These are phyloP conservation scores for Cyclaneusma minus DNA, from an alignment of 2,329 filamentous ascomycete genomes.

Conservation along the genomic window DNA sequence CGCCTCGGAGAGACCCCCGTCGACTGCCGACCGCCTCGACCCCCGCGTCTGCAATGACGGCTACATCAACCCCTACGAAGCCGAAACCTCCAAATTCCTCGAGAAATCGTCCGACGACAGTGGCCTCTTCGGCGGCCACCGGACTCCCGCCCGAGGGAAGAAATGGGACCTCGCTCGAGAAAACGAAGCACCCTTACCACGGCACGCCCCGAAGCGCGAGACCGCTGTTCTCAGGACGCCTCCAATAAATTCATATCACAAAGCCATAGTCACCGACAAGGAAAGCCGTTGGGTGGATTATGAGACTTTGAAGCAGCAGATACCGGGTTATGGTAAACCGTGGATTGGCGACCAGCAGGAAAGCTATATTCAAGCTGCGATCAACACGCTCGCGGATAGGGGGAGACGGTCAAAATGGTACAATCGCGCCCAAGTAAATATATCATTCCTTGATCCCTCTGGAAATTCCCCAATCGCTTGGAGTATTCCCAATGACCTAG, in stretches of 20 bases:
- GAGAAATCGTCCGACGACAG: slow-evolving; percentile 12
- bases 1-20: too few species aligned
- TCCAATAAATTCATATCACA: too few species aligned
- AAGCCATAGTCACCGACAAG: slow-evolving; percentile 10
- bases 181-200: slow-evolving; percentile 16
- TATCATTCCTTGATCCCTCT: too few species aligned
- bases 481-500: slow-evolving; percentile 14
- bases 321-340: slow-evolving; percentile 18
- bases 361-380: too few species aligned
- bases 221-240: slow-evolving; percentile 16
- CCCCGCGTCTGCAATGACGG: slow-evolving; percentile 15
- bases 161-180: slow-evolving; percentile 21
- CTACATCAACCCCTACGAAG: slow-evolving; percentile 15
- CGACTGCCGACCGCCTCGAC: background rate
- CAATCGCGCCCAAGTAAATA: too few species aligned
- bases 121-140: slow-evolving; percentile 17
- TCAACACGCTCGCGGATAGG: too few species aligned
- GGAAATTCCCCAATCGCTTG: too few species aligned
- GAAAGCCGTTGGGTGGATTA: slow-evolving; percentile 14
- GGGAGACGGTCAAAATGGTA: too few species aligned
- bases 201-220: too few species aligned
- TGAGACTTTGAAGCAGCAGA: slow-evolving; percentile 13
- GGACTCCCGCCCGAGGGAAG: slow-evolving; percentile 17
- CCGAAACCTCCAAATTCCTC: slow-evolving; percentile 5
- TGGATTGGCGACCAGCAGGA: slow-evolving; percentile 18